Evolutionary conservation across 306 rosid genomes (phyloP).

Genomic region (Lathyrus aphaca): DNA sequence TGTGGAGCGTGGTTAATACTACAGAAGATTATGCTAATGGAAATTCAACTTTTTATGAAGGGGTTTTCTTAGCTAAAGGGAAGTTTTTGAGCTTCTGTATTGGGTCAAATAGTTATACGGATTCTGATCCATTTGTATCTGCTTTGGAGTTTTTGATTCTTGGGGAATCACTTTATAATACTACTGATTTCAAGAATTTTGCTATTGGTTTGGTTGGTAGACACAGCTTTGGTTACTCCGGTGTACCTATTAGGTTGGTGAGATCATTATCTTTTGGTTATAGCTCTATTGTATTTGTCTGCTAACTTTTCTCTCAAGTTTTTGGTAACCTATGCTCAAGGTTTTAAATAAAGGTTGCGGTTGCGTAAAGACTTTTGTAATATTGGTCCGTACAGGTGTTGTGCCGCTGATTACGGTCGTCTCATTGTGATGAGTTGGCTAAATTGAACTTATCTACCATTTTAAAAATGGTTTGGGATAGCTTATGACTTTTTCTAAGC

Average conservation of each 20-base stretch:
- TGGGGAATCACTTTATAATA: conserved; percentile 62
- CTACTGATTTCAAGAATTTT: conserved; percentile 59
- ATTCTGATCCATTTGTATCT: conserved; percentile 88
- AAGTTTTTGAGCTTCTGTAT: conserved; percentile 70
- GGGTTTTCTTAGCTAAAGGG: conserved; percentile 67
- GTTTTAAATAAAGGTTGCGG: too few relatives aligned
- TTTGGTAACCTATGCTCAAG: background rate
- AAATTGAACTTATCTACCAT: too few relatives aligned
- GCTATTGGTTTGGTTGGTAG: conserved; percentile 64
- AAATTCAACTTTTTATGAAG: conserved; percentile 60
- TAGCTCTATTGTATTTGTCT: background rate
- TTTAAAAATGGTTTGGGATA: too few relatives aligned
- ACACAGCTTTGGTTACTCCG: conserved; percentile 66
- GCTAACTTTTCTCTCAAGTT: background rate
- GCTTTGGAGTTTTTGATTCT: conserved; percentile 71
- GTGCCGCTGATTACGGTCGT: too few relatives aligned
- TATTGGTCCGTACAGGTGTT: too few relatives aligned
- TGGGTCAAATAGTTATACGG: conserved; percentile 66
- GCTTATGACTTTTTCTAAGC: background rate
- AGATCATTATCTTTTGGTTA: background rate
- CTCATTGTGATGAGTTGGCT: too few relatives aligned
- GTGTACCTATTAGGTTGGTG: conserved; percentile 64
- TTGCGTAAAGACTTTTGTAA: too few relatives aligned
- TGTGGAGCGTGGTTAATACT: conserved; percentile 82
- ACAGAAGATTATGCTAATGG: conserved; percentile 57